Evolutionary conservation across 768 basidiomycete genomes (phyloP), one percentile per base, ranked within the genome.

Genomic region (Mycena polygramma): DNA sequence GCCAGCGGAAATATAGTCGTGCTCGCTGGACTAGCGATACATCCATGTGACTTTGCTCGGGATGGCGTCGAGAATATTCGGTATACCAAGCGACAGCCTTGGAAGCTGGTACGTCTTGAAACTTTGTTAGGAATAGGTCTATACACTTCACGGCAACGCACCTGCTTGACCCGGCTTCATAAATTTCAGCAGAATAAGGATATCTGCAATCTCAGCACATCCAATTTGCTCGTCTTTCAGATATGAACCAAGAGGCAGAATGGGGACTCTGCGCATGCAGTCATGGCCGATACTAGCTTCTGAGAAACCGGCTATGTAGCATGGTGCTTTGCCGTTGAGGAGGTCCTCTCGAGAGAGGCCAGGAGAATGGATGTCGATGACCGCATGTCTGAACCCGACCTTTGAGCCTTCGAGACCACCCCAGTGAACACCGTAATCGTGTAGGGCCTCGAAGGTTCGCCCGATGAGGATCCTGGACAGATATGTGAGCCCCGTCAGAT

Each of bases 281-380:
- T 37, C 8, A 24, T 69, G 68, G 24, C 19, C 63, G 11, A 49
- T 37, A 13, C 15, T 8, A 2, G 30, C 68, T 7, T 51, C 61
- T 10, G 53, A 63, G 55, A 69, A 69, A 43, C 57, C 61, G 35
- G 49, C 55, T 49, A 69, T 52, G 22, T 69, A 69, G 46, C 68
- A 69, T 20, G 26, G 62, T 17, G 61, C 22, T 53, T 53, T 53
- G 7, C 67, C 59, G 30, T 45, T 45, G 26, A 49, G 24, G 9
- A 49, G 41, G 52, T 60, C 52, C 7, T 55, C 52, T 9, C 22
- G 24, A 7, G 53, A 20, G 13, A 55, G 48, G 43, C 55, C 62
- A 7, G 51, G 48, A 4, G 36, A 19, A 53, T 57, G 4, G n/a
- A 68, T 13, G 30, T 68, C 58, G 66, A 67, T 49, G 15, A 68